Evolutionary conservation across 192 early-diverging fungal species (phyloP).

Genomic region (Thoreauomyces humboldtii): DNA sequence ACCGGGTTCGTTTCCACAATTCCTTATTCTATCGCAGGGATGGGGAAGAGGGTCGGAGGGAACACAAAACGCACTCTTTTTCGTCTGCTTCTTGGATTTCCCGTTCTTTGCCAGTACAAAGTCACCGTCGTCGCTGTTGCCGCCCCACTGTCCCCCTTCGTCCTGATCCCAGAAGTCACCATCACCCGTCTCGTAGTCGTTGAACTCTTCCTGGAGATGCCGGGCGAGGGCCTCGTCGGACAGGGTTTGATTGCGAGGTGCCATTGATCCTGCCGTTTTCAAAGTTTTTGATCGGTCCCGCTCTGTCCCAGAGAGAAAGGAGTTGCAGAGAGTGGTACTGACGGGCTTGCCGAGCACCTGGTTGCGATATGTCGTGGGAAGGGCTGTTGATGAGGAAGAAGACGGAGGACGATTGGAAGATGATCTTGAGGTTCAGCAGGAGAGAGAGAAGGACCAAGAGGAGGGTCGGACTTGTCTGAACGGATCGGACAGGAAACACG

Average conservation of each 20-base stretch:
- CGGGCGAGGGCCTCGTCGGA: conserved; percentile 16
- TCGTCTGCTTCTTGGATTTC: background rate
- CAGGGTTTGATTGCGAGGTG: background rate
- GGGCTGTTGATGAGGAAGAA: too few species aligned
- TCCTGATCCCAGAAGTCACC: background rate
- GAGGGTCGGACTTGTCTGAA: too few species aligned
- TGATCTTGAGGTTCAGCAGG: too few species aligned
- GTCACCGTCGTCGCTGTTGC: conserved; percentile 14
- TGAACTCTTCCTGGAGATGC: background rate
- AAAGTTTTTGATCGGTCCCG: too few species aligned
- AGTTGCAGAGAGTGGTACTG: too few species aligned
- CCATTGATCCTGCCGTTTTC: too few species aligned
- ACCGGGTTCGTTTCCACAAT: background rate
- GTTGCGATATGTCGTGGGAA: too few species aligned
- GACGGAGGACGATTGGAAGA: too few species aligned
- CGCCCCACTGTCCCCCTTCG: background rate
- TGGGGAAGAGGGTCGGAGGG: background rate
- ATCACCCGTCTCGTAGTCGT: background rate
- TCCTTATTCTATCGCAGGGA: background rate
- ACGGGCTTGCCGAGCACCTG: too few species aligned
- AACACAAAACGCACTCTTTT: background rate
- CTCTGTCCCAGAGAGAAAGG: too few species aligned
- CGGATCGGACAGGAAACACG: too few species aligned
- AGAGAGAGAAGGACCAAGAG: too few species aligned
- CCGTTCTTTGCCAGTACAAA: background rate